Percentiles rank a stretch among this genome's conserved stretches.
Evolutionary conservation across 176 grass and related monocot genomes (phyloP).

Genomic region (Miscanthus lutarioriparius): DNA sequence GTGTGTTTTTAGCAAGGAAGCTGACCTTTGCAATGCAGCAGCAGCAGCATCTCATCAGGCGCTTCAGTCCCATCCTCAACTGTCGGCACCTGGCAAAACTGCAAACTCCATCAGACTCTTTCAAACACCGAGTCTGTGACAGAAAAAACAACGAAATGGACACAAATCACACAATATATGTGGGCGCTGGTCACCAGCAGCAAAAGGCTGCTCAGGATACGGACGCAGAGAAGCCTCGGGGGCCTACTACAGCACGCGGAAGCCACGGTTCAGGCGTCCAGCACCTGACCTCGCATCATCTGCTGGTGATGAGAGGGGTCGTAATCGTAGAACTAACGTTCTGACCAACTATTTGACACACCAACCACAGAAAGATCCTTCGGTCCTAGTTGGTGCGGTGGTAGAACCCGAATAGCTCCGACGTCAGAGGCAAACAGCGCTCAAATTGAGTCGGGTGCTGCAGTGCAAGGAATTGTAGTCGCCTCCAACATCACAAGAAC

Average conservation of each 20-base stretch:
- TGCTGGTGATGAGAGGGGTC: background rate
- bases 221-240: background rate
- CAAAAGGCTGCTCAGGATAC: background rate
- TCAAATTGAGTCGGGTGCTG: background rate
- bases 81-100: background rate
- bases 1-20: background rate
- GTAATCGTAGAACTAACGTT: background rate
- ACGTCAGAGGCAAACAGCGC: background rate
- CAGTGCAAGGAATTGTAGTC: no score
- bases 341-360: background rate
- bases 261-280: background rate
- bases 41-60: constrained; percentile 32
- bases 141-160: background rate
- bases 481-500: background rate
- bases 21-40: constrained; percentile 45
- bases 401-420: background rate
- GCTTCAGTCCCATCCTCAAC: background rate
- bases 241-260: background rate
- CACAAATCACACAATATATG: no score
- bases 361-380: background rate
- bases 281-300: background rate
- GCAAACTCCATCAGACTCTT: constrained; percentile 13
- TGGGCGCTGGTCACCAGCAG: background rate
- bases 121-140: background rate
- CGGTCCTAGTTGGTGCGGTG: background rate